Percentiles rank a stretch among this genome's conserved stretches.
Conservation (phyloP, 495 filamentous ascomycete genomes). For the Penicillium paxilli region DNA sequence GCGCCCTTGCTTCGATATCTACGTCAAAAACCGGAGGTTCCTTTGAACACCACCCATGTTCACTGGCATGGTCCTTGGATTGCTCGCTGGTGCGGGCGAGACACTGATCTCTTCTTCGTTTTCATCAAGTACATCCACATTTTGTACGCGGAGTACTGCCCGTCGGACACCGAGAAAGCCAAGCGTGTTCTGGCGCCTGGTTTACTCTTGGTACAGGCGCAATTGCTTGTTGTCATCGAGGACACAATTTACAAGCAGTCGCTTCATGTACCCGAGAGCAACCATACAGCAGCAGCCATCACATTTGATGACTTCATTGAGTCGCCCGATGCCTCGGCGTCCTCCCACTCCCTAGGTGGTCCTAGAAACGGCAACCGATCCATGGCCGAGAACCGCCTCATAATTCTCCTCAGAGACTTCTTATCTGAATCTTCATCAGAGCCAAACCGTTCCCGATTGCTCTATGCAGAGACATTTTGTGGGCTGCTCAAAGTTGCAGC, state of each 20-base stretch:
- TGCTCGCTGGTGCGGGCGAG: conserved; percentile 81
- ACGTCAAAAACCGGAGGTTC: conserved; percentile 64
- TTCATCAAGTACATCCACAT: conserved; percentile 92
- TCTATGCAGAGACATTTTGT: conserved; percentile 80
- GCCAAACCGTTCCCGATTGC: conserved; percentile 56
- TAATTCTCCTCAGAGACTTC: conserved; percentile 85
- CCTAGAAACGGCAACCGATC: conserved; percentile 67
- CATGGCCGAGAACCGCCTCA: conserved; percentile 90
- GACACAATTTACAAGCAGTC: conserved; percentile 76
- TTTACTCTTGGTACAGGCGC: conserved; percentile 80
- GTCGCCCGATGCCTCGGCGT: conserved; percentile 67
- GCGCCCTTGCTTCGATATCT: conserved; percentile 63
- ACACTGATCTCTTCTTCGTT: conserved; percentile 91
- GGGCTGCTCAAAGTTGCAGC: conserved; percentile 71
- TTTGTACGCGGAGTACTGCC: conserved; percentile 77
- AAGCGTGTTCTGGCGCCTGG: conserved; percentile 70
- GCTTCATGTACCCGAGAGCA: conserved; percentile 51
- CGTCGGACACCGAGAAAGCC: conserved; percentile 61
- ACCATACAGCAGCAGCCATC: conserved; percentile 57
- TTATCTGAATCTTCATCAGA: conserved; percentile 66
- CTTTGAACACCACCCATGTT: conserved; percentile 70
- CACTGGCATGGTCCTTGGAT: conserved; percentile 87
- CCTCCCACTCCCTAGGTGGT: conserved; percentile 63
- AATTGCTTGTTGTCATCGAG: conserved; percentile 80
- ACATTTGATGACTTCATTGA: conserved; percentile 77